A percentile compares a stretch with the other conserved stretches of the same genome.
Evolutionary conservation across 2,329 filamentous ascomycete genomes (phyloP).

Genomic region (Colletotrichum acutatum): DNA sequence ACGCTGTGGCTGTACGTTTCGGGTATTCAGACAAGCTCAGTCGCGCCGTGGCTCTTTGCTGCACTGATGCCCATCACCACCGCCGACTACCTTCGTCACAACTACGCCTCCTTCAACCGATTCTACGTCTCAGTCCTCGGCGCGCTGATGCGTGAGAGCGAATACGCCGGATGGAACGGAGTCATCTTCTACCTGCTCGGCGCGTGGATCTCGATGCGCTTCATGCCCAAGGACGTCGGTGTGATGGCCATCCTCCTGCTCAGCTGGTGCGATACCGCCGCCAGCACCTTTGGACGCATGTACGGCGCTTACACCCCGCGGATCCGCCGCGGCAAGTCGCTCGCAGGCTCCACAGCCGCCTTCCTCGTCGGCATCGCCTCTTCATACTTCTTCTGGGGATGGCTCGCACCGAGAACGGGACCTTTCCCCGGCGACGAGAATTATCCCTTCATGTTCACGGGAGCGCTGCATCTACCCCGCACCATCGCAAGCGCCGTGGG

Average conservation of each 20-base stretch:
- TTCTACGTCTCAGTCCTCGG: constrained; percentile 88
- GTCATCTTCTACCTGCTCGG: constrained; percentile 97
- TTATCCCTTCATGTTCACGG: constrained; percentile 84
- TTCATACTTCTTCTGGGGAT: constrained; percentile 89
- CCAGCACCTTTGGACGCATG: constrained; percentile 90
- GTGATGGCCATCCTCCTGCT: constrained; percentile 90
- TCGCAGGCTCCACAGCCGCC: constrained; percentile 89
- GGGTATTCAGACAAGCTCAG: constrained; percentile 79
- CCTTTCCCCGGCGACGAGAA: constrained; percentile 75
- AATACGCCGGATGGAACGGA: constrained; percentile 94
- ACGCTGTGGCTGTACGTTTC: constrained; percentile 86
- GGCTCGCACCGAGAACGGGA: constrained; percentile 76
- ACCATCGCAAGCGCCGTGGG: constrained; percentile 69
- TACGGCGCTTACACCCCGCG: constrained; percentile 91
- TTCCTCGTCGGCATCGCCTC: constrained; percentile 85
- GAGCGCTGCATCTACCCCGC: constrained; percentile 76
- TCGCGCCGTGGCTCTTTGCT: constrained; percentile 86
- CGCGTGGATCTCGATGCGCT: constrained; percentile 84
- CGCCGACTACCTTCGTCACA: constrained; percentile 85
- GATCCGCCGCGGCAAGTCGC: constrained; percentile 87
- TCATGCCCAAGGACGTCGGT: constrained; percentile 93
- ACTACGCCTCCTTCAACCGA: constrained; percentile 82
- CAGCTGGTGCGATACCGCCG: constrained; percentile 98
- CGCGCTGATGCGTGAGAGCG: constrained; percentile 95
- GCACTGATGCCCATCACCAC: constrained; percentile 86